Base-by-base conservation (phyloP, 768 basidiomycete species). In the Leccinum subgranulosum region DNA sequence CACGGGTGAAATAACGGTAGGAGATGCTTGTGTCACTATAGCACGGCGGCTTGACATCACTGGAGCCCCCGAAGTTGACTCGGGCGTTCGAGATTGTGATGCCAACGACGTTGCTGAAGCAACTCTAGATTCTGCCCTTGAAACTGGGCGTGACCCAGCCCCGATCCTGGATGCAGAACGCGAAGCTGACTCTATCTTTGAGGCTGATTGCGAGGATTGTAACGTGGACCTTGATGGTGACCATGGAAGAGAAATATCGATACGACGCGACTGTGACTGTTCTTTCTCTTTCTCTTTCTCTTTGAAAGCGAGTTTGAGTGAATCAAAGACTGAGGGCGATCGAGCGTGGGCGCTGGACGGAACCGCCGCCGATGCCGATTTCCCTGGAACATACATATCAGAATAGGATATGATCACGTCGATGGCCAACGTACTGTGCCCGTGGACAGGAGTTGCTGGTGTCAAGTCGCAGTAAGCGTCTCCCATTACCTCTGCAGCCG, bases 401-500 rank as follows among this genome's bases (percentile, higher is more conserved):
- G 54, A 9, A 33, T 28, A 25, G n/a, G 15, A 34, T 15, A 23
- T 10, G 43, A n/a, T 2, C 3, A 21, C 28, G 6, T 39, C 25
- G 21, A 75, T 77, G 19, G 46, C 34, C 14, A 31, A 72, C 81
- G 55, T 62, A 84, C 82, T 76, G 64, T 84, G 81, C 17, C 68
- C 51, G 7, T 59, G 58, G 43, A 60, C 61, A 47, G 69, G 58
- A 12, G 73, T 60, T 19, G 70, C 66, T 54, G 67, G 69, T 56
- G 63, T 39, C 25, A 66, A 64, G 6, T 74, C 70, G 89, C 90
- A 94, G 68, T 87, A 93, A 1, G 76, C 57, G 64, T 93, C 90
- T 23, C 64, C 71, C 71, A 90, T 82, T 0, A 85, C 82, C 52
- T 88, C 83, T 6, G 75, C 71, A 1, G 88, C 84, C 0, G 84